Evolutionary conservation across 495 filamentous ascomycete genomes (phyloP).

Genomic region (Tuber microsphaerosporum): DNA sequence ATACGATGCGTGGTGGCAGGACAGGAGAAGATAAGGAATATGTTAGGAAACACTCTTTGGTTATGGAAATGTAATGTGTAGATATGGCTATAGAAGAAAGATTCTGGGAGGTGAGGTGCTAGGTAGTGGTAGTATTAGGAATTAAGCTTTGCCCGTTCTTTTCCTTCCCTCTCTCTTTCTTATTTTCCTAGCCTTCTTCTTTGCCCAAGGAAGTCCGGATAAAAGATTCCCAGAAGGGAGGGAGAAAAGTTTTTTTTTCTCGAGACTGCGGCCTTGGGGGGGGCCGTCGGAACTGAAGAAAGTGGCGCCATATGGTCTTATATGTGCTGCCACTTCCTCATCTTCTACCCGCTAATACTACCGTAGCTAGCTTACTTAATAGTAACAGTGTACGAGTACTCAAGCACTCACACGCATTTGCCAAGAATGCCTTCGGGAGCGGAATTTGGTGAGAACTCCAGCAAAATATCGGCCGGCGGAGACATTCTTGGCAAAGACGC

Average conservation of each 20-base stretch:
- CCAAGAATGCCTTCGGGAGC: too few species aligned
- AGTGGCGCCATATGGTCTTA: conserved; percentile 35
- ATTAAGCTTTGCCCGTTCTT: neutral
- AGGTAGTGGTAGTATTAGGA: neutral
- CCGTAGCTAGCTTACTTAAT: neutral
- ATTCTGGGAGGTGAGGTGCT: neutral
- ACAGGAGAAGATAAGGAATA: neutral
- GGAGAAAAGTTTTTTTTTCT: neutral
- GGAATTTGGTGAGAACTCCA: too few species aligned
- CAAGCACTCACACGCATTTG: too few species aligned
- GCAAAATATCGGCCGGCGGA: too few species aligned
- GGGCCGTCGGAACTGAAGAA: conserved; percentile 12
- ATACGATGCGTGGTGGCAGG: conserved; percentile 8
- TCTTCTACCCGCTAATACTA: neutral
- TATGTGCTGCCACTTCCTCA: conserved; percentile 14
- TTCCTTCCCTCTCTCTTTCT: neutral
- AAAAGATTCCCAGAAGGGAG: neutral
- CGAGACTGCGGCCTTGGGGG: neutral
- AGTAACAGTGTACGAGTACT: too few species aligned
- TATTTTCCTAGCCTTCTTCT: neutral
- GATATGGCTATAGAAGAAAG: neutral
- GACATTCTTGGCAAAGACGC: too few species aligned
- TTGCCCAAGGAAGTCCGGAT: neutral
- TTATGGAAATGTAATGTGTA: neutral
- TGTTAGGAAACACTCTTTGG: neutral